phyloP scores from a whole-genome alignment of 2,329 filamentous ascomycete species.

The Emmonsiellopsis sp. region DNA sequence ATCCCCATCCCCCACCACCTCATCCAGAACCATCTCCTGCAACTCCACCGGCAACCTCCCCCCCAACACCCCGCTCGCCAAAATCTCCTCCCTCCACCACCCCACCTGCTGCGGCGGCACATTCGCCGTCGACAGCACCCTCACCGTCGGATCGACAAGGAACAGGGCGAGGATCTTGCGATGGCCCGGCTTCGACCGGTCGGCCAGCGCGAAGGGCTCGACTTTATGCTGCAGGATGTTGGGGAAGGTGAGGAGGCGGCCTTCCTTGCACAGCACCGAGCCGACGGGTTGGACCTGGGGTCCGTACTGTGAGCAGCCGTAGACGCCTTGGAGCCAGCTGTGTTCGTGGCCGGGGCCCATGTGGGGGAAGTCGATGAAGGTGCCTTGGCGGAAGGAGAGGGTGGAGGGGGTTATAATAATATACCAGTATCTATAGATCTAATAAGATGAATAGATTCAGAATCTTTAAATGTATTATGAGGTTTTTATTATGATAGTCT shows the following conservation, averaged over 20 bases:
- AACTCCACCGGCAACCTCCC: slow-evolving; percentile 5
- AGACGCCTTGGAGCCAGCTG: slow-evolving; percentile 6
- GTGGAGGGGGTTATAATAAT: slow-evolving; percentile 43
- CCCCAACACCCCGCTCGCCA: neutral
- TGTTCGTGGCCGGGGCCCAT: slow-evolving; percentile 16
- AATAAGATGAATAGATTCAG: too few relatives aligned
- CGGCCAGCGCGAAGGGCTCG: slow-evolving; percentile 3
- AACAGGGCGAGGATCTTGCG: slow-evolving; percentile 9
- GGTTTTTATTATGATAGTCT: too few relatives aligned
- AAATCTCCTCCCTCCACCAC: slow-evolving; percentile 5
- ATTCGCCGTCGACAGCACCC: slow-evolving; percentile 9
- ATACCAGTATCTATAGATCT: too few relatives aligned
- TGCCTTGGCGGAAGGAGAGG: slow-evolving; percentile 43
- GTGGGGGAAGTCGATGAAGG: slow-evolving; percentile 19
- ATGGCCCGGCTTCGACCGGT: slow-evolving; percentile 8
- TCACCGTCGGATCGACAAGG: slow-evolving; percentile 8
- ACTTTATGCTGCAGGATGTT: slow-evolving; percentile 10
- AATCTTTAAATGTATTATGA: too few relatives aligned
- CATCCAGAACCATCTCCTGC: neutral
- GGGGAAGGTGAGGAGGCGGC: slow-evolving; percentile 11
- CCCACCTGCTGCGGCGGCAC: slow-evolving; percentile 6
- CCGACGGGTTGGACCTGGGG: slow-evolving; percentile 8
- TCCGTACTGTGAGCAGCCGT: slow-evolving; percentile 3
- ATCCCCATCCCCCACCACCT: neutral
- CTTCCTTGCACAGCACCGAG: slow-evolving; percentile 8